These are phyloP conservation scores for Cladorrhinum samala DNA, from an alignment of 495 filamentous ascomycete genomes.

Conservation along the genomic window DNA sequence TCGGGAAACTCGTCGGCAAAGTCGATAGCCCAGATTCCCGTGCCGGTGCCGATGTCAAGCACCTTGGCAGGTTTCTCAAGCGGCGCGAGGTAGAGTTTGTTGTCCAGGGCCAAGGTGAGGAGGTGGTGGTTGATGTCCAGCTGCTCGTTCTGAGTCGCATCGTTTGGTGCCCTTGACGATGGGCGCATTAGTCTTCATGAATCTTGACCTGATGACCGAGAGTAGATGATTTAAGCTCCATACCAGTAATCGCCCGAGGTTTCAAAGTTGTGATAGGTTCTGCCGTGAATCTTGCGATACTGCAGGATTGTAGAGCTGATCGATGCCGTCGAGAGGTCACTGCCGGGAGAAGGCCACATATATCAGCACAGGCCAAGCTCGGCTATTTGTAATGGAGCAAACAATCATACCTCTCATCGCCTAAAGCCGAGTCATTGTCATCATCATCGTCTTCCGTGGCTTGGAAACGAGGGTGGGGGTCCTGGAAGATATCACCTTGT, in stretches of 20 bases:
- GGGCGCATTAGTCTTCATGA: too few species aligned
- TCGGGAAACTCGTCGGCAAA: slow-evolving; percentile 50
- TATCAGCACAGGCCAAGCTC: too few species aligned
- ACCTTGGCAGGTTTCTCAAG: slow-evolving; percentile 15
- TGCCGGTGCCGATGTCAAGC: slow-evolving; percentile 58
- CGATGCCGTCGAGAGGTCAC: background rate
- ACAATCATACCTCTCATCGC: background rate
- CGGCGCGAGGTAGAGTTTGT: slow-evolving; percentile 51
- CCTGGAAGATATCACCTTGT: background rate
- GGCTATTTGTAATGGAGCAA: too few species aligned
- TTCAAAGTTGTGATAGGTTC: background rate
- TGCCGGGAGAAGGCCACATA: background rate
- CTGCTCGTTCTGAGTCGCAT: background rate
- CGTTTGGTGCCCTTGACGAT: background rate
- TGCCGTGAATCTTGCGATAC: background rate
- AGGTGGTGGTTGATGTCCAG: slow-evolving; percentile 10
- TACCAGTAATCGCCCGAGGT: background rate
- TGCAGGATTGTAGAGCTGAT: background rate
- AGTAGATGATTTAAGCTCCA: too few species aligned
- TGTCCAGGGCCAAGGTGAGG: slow-evolving; percentile 37
- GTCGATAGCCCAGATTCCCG: slow-evolving; percentile 56
- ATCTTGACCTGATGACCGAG: too few species aligned
- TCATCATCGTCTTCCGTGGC: background rate
- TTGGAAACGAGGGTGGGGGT: background rate
- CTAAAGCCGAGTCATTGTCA: background rate